Evolutionary conservation across 169 alveolate species (phyloP).

Genomic region (Babesia bigemina): DNA sequence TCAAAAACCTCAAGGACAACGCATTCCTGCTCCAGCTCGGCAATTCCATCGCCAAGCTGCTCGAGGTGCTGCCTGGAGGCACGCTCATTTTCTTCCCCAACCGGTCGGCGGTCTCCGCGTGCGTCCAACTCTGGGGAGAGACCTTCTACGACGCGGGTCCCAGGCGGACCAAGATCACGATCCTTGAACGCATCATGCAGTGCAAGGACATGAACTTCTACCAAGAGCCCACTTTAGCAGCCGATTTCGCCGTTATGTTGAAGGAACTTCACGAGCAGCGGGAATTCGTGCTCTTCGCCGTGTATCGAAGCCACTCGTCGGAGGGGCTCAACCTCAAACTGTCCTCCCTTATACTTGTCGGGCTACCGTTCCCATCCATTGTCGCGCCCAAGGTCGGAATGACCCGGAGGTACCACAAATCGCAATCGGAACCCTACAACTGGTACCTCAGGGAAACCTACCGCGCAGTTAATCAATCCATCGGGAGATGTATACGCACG

Average conservation of each 20-base stretch:
- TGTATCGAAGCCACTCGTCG: slow-evolving; percentile 49
- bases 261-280: slow-evolving; percentile 4
- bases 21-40: slow-evolving; percentile 28
- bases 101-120: slow-evolving; percentile 2
- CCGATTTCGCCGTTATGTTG: slow-evolving; percentile 24
- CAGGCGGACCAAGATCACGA: background rate
- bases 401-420: slow-evolving; percentile 40
- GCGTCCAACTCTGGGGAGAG: slow-evolving; percentile 50
- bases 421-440: slow-evolving; percentile 48
- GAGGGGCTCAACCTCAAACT: slow-evolving; percentile 57
- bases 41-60: slow-evolving; percentile 18
- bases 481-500: slow-evolving; percentile 95
- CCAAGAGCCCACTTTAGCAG: slow-evolving; percentile 52
- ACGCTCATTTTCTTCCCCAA: slow-evolving; percentile 52
- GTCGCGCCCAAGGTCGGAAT: slow-evolving; percentile 45
- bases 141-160: background rate
- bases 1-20: slow-evolving; percentile 11
- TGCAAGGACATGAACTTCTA: slow-evolving; percentile 30
- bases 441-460: slow-evolving; percentile 92
- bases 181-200: slow-evolving; percentile 24
- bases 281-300: slow-evolving; percentile 40
- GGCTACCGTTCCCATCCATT: slow-evolving; percentile 53
- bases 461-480: slow-evolving; percentile 92
- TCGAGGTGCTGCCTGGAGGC: slow-evolving; percentile 53
- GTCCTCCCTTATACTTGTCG: slow-evolving; percentile 51